These are phyloP conservation scores for Kurtzmaniella quercitrusa DNA, from an alignment of 1,139 yeast genomes.

Conservation along the genomic window DNA sequence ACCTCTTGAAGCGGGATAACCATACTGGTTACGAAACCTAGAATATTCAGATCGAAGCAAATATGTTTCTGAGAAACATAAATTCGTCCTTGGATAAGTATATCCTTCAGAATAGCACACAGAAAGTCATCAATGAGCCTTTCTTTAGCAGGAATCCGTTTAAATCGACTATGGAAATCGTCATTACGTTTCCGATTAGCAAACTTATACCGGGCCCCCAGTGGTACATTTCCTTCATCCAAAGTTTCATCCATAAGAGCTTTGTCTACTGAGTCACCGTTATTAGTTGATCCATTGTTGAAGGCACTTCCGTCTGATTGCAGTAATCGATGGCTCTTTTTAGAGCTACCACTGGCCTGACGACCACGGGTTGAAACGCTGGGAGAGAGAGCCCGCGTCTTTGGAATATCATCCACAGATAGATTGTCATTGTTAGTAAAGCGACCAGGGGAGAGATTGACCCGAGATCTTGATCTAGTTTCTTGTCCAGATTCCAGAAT, in stretches of 20 bases:
- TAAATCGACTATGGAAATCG: constrained; percentile 62
- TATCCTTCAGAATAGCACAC: constrained; percentile 71
- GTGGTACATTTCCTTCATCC: background rate
- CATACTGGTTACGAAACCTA: constrained; percentile 70
- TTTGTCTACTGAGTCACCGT: background rate
- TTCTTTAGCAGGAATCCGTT: constrained; percentile 50
- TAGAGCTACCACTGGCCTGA: background rate
- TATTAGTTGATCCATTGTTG: background rate
- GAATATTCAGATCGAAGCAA: constrained; percentile 67
- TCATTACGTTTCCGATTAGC: constrained; percentile 30
- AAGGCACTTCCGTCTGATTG: background rate
- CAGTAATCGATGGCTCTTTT: background rate
- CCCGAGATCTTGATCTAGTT: background rate
- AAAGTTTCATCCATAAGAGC: background rate
- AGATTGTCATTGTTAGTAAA: background rate
- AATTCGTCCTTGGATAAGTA: constrained; percentile 67
- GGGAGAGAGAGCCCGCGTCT: background rate
- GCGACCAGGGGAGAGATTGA: background rate
- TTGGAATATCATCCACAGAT: constrained; percentile 7
- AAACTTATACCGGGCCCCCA: background rate
- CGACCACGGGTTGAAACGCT: background rate
- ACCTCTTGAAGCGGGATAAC: constrained; percentile 67
- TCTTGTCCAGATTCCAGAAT: background rate
- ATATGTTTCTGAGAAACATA: constrained; percentile 57
- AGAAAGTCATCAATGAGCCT: constrained; percentile 59